phyloP scores from a whole-genome alignment of 176 grass and related monocot species.

The Zea mays region Zm-B73-REFERENCE-NAM-5.0 NC_050099.1:51584501-51585000 shows the following conservation, averaged over 20 bases:
- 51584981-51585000: constrained; percentile 58
- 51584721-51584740: constrained; percentile 17
- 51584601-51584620: constrained; percentile 1
- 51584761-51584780: constrained; percentile 59
- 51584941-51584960: constrained; percentile 56
- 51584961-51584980: constrained; percentile 68
- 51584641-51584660: constrained; percentile 3
- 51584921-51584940: constrained; percentile 52
- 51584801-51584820: constrained; percentile 65
- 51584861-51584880: constrained; percentile 76
- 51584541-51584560: neutral
- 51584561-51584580: neutral
- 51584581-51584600: constrained; percentile 4
- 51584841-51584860: constrained; percentile 53
- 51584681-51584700: neutral
- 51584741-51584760: constrained; percentile 84
- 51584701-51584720: constrained; percentile 5
- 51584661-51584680: neutral
- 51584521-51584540: neutral
- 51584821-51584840: constrained; percentile 45
- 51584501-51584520: neutral
- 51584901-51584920: constrained; percentile 50
- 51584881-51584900: constrained; percentile 47
- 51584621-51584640: neutral
- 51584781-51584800: constrained; percentile 67